These are phyloP conservation scores for Exophiala mesophila DNA, from an alignment of 2,329 filamentous ascomycete genomes.

Conservation along the genomic window DNA sequence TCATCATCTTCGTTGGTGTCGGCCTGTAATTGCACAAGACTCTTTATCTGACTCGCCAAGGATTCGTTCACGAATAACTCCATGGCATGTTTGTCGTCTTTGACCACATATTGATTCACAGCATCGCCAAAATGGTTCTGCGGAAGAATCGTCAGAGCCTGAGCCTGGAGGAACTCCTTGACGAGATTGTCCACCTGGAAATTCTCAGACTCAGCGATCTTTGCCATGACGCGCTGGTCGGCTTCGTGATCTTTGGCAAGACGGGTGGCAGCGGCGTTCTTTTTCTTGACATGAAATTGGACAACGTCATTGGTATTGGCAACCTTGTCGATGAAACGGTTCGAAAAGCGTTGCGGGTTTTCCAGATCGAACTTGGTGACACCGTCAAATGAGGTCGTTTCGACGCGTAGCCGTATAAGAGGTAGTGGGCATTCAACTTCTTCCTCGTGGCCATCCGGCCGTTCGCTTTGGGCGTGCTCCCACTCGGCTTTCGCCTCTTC, in stretches of 20 bases:
- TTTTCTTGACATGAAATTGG: conserved; percentile 86
- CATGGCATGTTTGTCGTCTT: conserved; percentile 92
- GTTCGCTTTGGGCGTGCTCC: conserved; percentile 67
- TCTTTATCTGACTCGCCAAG: conserved; percentile 63
- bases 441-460: conserved; percentile 51
- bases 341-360: conserved; percentile 94
- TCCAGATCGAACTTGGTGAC: conserved; percentile 77
- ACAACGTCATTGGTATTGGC: conserved; percentile 93
- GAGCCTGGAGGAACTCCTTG: conserved; percentile 76
- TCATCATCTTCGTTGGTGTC: conserved; percentile 61
- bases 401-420: conserved; percentile 82
- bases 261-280: conserved; percentile 40
- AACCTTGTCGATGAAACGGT: conserved; percentile 82
- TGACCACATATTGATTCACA: conserved; percentile 86
- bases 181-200: conserved; percentile 88
- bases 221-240: conserved; percentile 58
- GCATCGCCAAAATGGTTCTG: conserved; percentile 91
- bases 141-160: conserved; percentile 86
- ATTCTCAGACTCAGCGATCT: conserved; percentile 61
- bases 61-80: conserved; percentile 71
- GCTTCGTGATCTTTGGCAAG: conserved; percentile 55
- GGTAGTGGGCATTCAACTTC: conserved; percentile 61
- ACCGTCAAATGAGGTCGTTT: conserved; percentile 79
- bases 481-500: conserved; percentile 76
- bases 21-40: conserved; percentile 62